Percentiles rank a stretch among this genome's conserved stretches.
phyloP scores from a whole-genome alignment of 1,284 basidiomycete genomes.

The Rhodotorula mucilaginosa region DNA sequence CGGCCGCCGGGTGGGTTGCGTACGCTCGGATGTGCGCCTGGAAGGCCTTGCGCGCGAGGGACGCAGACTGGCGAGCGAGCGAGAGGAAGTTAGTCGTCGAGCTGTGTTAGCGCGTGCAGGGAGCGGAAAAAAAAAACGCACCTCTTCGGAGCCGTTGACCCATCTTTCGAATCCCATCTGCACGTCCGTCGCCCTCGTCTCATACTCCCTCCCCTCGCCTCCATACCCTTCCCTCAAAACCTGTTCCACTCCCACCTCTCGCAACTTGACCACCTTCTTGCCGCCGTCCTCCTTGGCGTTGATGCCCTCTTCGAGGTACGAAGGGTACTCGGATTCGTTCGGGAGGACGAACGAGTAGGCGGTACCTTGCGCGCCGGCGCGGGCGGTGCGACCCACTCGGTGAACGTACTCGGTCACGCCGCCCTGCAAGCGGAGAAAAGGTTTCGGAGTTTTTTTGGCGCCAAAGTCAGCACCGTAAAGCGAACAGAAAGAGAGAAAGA shows the following conservation, averaged over 20 bases:
- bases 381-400: conserved; percentile 92
- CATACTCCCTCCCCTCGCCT: conserved; percentile 69
- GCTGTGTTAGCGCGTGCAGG: too few relatives aligned
- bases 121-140: conserved; percentile 50
- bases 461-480: background rate
- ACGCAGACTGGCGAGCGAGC: conserved; percentile 60
- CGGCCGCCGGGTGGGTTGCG: conserved; percentile 90
- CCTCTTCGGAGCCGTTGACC: conserved; percentile 73
- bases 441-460: background rate
- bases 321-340: conserved; percentile 81
- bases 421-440: conserved; percentile 51
- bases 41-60: conserved; percentile 80
- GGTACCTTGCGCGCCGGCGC: conserved; percentile 81
- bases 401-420: conserved; percentile 97
- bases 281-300: conserved; percentile 45
- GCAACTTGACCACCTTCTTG: conserved; percentile 56
- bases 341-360: conserved; percentile 90
- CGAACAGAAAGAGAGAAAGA: background rate
- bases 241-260: conserved; percentile 64
- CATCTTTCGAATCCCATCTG: conserved; percentile 94
- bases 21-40: conserved; percentile 93
- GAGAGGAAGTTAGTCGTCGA: background rate
- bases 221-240: conserved; percentile 81
- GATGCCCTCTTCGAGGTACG: conserved; percentile 81
- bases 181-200: conserved; percentile 89